Conservation (phyloP, 1,284 basidiomycete genomes). For the Sporisorium scitamineum region DNA sequence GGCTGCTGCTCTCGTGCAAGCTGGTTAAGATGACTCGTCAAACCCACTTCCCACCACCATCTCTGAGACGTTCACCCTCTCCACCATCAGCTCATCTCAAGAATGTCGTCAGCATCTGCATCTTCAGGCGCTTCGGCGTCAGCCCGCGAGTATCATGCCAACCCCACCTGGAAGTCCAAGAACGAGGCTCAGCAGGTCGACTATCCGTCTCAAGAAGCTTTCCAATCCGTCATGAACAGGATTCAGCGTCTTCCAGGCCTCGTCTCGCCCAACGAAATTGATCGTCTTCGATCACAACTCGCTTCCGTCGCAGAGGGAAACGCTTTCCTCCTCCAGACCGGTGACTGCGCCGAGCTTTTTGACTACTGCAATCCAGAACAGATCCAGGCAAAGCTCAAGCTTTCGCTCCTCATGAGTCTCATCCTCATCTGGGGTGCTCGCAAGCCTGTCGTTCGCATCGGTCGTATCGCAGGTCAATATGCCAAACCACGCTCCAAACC, state of each 20-base stretch:
- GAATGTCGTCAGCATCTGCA: constrained; percentile 18
- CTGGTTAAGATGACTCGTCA: neutral
- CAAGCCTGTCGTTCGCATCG: constrained; percentile 62
- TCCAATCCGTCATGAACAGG: constrained; percentile 51
- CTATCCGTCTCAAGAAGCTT: constrained; percentile 53
- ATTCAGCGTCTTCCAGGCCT: constrained; percentile 65
- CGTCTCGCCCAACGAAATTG: constrained; percentile 63
- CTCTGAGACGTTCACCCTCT: neutral
- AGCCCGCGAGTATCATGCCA: constrained; percentile 35
- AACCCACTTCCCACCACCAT: constrained; percentile 9
- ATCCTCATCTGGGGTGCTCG: constrained; percentile 94
- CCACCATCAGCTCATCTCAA: neutral
- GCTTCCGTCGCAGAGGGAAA: constrained; percentile 62
- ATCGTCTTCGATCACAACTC: constrained; percentile 62
- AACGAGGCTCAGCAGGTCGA: constrained; percentile 64
- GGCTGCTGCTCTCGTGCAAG: neutral
- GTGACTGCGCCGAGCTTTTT: constrained; percentile 85
- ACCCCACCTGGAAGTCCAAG: constrained; percentile 60
- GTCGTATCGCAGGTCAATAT: constrained; percentile 76
- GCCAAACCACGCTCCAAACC: constrained; percentile 92
- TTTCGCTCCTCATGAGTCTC: constrained; percentile 93
- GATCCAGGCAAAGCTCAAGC: constrained; percentile 91
- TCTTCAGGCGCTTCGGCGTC: constrained; percentile 26
- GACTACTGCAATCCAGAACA: constrained; percentile 80
- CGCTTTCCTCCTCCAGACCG: constrained; percentile 94